A percentile compares a stretch with the other conserved stretches of the same genome.
These are phyloP conservation scores for Malassezia cuniculi DNA, from an alignment of 1,284 basidiomycete species.

Conservation along the genomic window DNA sequence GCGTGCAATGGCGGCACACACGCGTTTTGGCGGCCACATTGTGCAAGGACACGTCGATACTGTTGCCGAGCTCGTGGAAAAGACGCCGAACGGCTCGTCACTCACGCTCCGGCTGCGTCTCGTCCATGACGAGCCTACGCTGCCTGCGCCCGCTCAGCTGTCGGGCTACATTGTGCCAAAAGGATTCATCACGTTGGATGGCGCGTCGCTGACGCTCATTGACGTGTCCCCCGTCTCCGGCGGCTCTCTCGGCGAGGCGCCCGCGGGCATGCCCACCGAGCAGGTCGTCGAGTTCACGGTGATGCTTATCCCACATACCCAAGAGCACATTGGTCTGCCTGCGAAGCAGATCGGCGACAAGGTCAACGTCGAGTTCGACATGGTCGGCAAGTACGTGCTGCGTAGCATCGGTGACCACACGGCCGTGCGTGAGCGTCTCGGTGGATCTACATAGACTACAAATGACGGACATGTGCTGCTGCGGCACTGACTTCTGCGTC, in stretches of 20 bases:
- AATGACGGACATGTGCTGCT: constrained; percentile 13
- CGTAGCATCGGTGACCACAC: constrained; percentile 15
- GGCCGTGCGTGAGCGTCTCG: too few relatives aligned
- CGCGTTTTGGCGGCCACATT: constrained; percentile 89
- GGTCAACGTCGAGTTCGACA: constrained; percentile 43
- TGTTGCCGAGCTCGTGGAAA: constrained; percentile 53
- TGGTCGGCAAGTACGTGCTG: constrained; percentile 44
- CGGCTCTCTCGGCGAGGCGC: constrained; percentile 14
- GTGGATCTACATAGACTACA: constrained; percentile 4
- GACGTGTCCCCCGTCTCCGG: constrained; percentile 50
- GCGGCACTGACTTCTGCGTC: constrained; percentile 30
- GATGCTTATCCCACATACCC: constrained; percentile 44
- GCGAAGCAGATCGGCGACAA: constrained; percentile 34
- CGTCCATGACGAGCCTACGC: constrained; percentile 18
- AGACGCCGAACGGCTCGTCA: constrained; percentile 69
- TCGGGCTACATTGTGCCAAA: constrained; percentile 83
- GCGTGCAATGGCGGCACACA: constrained; percentile 78
- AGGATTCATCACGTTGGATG: constrained; percentile 89
- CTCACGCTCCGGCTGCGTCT: constrained; percentile 64
- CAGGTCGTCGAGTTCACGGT: constrained; percentile 41
- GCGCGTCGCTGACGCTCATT: constrained; percentile 82
- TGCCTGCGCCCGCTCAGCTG: constrained; percentile 57
- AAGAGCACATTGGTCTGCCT: constrained; percentile 39
- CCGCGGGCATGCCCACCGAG: constrained; percentile 7
- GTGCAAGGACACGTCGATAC: constrained; percentile 73